A percentile compares a stretch with the other conserved stretches of the same genome.
Conservation (phyloP, 2,329 filamentous ascomycete genomes). For the Alternaria angustiovoidea region DNA sequence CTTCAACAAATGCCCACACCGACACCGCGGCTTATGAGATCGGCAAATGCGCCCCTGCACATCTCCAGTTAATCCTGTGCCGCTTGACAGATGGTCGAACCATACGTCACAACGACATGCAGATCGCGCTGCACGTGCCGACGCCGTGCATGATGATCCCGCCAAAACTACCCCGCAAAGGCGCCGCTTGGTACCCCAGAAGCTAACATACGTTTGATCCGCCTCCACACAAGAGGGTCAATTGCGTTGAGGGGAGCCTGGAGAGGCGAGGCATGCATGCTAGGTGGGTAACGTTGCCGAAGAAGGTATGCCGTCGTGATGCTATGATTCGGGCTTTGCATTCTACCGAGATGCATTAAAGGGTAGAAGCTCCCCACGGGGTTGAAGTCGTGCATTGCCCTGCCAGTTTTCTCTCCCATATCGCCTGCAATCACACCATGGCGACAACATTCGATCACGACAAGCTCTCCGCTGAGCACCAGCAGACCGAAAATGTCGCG, state of each 20-base stretch:
- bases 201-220: constrained; percentile 6
- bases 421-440: constrained; percentile 13
- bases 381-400: constrained; percentile 2
- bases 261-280: background rate
- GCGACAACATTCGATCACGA: constrained; percentile 27
- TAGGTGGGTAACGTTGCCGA: constrained; percentile 12
- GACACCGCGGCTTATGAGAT: constrained; percentile 13
- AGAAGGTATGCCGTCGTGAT: constrained; percentile 16
- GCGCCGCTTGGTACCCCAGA: constrained; percentile 26
- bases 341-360: constrained; percentile 25
- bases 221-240: constrained; percentile 13
- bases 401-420: background rate
- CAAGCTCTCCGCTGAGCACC: constrained; percentile 15
- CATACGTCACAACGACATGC: constrained; percentile 21
- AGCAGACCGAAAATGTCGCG: constrained; percentile 33
- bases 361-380: constrained; percentile 5
- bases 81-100: constrained; percentile 9
- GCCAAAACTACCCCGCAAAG: constrained; percentile 31
- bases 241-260: constrained; percentile 4
- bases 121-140: constrained; percentile 10
- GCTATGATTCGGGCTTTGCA: constrained; percentile 18
- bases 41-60: constrained; percentile 17
- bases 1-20: constrained; percentile 2
- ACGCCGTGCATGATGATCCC: constrained; percentile 14
- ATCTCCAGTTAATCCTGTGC: background rate